Percentiles rank a stretch among this genome's conserved stretches.
phyloP scores from a whole-genome alignment of 116 monocot species.

The Posidonia oceanica region DNA sequence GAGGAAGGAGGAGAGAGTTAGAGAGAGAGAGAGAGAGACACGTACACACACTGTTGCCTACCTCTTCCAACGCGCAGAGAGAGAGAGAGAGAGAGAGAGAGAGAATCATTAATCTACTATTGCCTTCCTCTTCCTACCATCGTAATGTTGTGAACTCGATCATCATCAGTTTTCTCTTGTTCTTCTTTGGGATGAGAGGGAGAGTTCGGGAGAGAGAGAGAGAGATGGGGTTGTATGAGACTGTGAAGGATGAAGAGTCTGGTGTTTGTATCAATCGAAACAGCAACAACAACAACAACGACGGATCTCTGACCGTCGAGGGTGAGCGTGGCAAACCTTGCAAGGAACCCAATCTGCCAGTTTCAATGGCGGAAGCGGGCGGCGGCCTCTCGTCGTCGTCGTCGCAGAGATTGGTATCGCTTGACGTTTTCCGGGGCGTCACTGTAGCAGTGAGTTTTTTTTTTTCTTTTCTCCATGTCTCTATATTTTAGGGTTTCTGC shows the following conservation, averaged over 20 bases:
- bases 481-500: neutral
- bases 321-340: neutral
- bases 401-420: conserved; percentile 11
- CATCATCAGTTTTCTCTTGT: too few relatives aligned
- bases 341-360: too few relatives aligned
- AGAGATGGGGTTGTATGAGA: neutral
- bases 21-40: too few relatives aligned
- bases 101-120: too few relatives aligned
- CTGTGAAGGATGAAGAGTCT: neutral
- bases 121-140: too few relatives aligned
- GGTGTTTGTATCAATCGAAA: neutral
- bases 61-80: too few relatives aligned
- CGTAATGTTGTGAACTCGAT: too few relatives aligned
- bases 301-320: neutral
- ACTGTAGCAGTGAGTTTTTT: conserved; percentile 10
- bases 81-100: too few relatives aligned
- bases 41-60: too few relatives aligned
- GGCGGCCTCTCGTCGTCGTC: neutral
- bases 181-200: too few relatives aligned
- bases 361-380: neutral
- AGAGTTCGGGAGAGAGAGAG: too few relatives aligned
- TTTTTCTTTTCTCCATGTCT: neutral
- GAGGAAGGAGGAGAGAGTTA: too few relatives aligned
- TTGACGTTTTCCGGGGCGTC: conserved; percentile 22
- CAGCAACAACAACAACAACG: neutral